Percentiles rank a stretch among this genome's conserved stretches.
Evolutionary conservation across 192 early-diverging fungal genomes (phyloP).

Genomic region (Rhizoclosmatium globosum): DNA sequence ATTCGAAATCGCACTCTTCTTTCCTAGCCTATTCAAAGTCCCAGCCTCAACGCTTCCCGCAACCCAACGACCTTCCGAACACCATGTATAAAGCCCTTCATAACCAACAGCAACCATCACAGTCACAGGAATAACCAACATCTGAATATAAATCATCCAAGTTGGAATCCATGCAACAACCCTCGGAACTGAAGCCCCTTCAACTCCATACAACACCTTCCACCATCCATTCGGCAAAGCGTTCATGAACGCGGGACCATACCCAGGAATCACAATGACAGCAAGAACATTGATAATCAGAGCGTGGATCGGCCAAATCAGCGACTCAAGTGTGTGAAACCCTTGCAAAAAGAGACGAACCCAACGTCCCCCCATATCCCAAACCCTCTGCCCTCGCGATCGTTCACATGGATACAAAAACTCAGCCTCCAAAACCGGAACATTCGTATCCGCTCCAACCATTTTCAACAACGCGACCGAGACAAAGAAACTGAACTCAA

Average conservation of each 20-base stretch:
- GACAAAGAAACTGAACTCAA: not conserved
- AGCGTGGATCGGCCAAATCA: conserved; percentile 5
- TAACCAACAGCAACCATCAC: conserved; percentile 11
- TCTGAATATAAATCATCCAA: conserved; percentile 4
- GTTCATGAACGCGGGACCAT: conserved; percentile 8
- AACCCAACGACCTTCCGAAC: not conserved
- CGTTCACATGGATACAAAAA: not conserved
- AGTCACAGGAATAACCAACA: not conserved
- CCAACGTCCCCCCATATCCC: too few species aligned
- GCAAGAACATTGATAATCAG: conserved; percentile 15
- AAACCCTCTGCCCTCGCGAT: not conserved
- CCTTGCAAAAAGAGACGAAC: not conserved
- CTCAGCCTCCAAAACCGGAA: not conserved
- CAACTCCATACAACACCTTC: not conserved
- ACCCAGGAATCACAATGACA: not conserved
- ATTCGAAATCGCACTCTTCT: not conserved
- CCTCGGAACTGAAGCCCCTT: not conserved
- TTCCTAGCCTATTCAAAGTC: not conserved
- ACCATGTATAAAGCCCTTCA: conserved; percentile 11
- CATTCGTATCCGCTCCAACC: not conserved
- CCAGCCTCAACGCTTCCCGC: not conserved
- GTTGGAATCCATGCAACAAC: not conserved
- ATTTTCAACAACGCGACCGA: not conserved
- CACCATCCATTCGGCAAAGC: conserved; percentile 8
- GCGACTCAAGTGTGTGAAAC: conserved; percentile 9